Evolutionary conservation across 169 alveolate genomes (phyloP), one percentile per base, ranked within the genome.

Genomic region (Eimeria praecox): DNA sequence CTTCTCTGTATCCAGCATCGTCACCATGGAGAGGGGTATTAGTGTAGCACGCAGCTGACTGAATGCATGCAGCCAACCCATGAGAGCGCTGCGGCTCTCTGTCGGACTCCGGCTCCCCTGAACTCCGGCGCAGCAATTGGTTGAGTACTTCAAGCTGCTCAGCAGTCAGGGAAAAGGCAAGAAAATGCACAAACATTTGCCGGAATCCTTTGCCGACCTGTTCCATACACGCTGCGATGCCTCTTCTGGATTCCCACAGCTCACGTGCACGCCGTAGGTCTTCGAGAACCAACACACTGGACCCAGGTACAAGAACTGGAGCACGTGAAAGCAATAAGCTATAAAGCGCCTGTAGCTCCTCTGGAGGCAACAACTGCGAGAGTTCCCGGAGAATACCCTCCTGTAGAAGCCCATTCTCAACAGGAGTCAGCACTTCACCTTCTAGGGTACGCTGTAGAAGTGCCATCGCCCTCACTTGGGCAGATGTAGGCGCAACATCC

Each of bases 401-500:
- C 71, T 82, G 90, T 30, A 82, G 30, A 82, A 46, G n/a, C 35
- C 90, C 56, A 20, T 42, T 82, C 20, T 49, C 71, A 30, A 77
- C 87, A 30, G 90, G 49, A 82, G 71, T 49, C 46, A 82, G 33
- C 10, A 10, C 30, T 33, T 82, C 75, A 3, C 90, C 66, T 49
- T 52, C 90, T 16, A 82, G 27, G 49, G 20, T 54, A 33, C 71
- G 71, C 73, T 54, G 90, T 14, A 49, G 64, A 27, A 82, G 46
- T 18, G 71, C 66, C 90, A 82, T 82, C 16, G 90, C 35, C 66
- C 90, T 82, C 71, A 49, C 49, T 30, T 82, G 90, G 49, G 22
- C 44, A 82, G 71, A 73, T 49, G 54, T 82, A 24, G 73, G 90
- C 6, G 69, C 40, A 14, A 27, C 52, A 16, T 14, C 44, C n/a